Percentiles rank a stretch among this genome's conserved stretches.
Evolutionary conservation across 805 yeast genomes (phyloP).

Genomic region (Spathaspora hagerdaliae): DNA sequence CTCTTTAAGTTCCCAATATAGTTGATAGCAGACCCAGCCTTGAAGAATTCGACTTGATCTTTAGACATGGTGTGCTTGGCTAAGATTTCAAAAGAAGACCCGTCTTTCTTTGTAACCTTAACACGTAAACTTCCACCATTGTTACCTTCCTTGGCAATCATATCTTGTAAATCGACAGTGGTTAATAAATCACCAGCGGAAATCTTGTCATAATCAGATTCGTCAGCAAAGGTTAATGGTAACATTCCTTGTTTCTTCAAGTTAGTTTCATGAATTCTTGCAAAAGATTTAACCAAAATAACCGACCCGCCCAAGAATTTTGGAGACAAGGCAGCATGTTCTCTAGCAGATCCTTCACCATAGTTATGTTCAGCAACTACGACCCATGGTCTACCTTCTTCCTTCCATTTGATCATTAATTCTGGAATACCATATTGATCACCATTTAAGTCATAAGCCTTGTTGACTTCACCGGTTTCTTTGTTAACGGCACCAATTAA

Average conservation of each 20-base stretch:
- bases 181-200: constrained; percentile 73
- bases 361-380: constrained; percentile 97
- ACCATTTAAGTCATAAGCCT: constrained; percentile 83
- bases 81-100: constrained; percentile 63
- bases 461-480: constrained; percentile 95
- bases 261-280: constrained; percentile 97
- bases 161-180: constrained; percentile 68
- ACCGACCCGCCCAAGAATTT: constrained; percentile 89
- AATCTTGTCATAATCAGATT: constrained; percentile 80
- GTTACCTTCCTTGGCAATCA: constrained; percentile 78
- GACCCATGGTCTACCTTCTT: constrained; percentile 80
- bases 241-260: constrained; percentile 97
- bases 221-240: constrained; percentile 89
- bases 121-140: constrained; percentile 80
- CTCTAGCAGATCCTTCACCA: constrained; percentile 99
- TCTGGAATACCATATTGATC: constrained; percentile 82
- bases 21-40: constrained; percentile 96
- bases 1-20: constrained; percentile 59
- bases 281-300: constrained; percentile 89
- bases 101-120: constrained; percentile 63
- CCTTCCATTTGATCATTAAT: constrained; percentile 92
- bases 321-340: constrained; percentile 96
- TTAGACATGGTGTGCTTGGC: constrained; percentile 95
- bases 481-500: constrained; percentile 95
- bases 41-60: constrained; percentile 94